Conservation (phyloP, 1,139 yeast species). For the Yamadazyma aaseri region DNA sequence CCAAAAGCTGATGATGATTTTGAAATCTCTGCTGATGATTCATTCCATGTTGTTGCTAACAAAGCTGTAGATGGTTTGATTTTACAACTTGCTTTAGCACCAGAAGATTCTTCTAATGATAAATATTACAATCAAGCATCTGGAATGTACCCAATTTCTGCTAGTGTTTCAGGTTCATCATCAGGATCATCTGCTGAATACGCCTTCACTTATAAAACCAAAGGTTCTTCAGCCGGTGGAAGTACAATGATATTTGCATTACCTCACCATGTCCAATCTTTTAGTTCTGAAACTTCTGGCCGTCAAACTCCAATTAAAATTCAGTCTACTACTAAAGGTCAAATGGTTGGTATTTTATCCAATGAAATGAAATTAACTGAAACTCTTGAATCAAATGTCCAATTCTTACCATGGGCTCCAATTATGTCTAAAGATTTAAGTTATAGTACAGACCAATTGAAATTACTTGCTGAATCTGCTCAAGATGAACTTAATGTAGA, state of each 20-base stretch:
- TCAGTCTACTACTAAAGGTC: slow-evolving; percentile 65
- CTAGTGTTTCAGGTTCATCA: slow-evolving; percentile 28
- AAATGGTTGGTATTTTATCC: slow-evolving; percentile 59
- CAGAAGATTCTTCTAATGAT: slow-evolving; percentile 25
- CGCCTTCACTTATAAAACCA: slow-evolving; percentile 49
- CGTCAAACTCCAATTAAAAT: slow-evolving; percentile 49
- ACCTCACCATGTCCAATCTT: slow-evolving; percentile 66
- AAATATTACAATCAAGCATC: slow-evolving; percentile 34
- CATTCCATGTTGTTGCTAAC: slow-evolving; percentile 42
- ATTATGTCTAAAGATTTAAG: slow-evolving; percentile 28
- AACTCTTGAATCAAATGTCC: slow-evolving; percentile 45
- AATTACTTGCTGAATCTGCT: slow-evolving; percentile 53
- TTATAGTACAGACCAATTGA: slow-evolving; percentile 52
- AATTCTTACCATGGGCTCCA: slow-evolving; percentile 61
- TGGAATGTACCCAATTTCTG: slow-evolving; percentile 39
- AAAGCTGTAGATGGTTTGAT: slow-evolving; percentile 51
- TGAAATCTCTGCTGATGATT: slow-evolving; percentile 33
- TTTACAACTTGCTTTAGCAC: slow-evolving; percentile 62
- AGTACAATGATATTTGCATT: slow-evolving; percentile 60
- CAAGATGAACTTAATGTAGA: slow-evolving; percentile 58
- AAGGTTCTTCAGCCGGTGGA: slow-evolving; percentile 54
- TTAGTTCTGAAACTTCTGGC: slow-evolving; percentile 34
- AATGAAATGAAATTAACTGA: slow-evolving; percentile 51
- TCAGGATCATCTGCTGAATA: slow-evolving; percentile 47
- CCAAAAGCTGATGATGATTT: slow-evolving; percentile 35